phyloP scores from a whole-genome alignment of 2,329 filamentous ascomycete genomes.

The Teratosphaeria zuluensis region DNA sequence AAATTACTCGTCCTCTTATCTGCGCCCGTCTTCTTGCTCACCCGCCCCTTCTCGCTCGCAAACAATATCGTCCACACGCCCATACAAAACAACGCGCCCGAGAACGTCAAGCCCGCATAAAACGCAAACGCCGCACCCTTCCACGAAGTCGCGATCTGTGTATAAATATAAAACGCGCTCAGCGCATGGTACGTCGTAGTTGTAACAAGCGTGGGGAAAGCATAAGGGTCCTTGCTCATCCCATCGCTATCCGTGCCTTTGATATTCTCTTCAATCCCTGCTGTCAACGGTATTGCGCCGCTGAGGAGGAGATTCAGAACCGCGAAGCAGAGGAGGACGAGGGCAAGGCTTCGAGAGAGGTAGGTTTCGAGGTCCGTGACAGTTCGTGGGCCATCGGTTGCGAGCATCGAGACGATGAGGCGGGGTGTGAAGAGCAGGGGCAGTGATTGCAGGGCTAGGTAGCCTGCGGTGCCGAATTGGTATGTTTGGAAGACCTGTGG shows the following conservation, averaged over 20 bases:
- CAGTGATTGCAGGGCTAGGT: constrained; percentile 36
- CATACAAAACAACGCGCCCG: constrained; percentile 47
- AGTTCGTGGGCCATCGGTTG: constrained; percentile 43
- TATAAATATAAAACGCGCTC: constrained; percentile 58
- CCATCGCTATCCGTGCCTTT: not conserved
- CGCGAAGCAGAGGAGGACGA: constrained; percentile 56
- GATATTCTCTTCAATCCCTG: not conserved
- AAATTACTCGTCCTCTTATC: constrained; percentile 59
- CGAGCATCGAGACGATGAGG: constrained; percentile 50
- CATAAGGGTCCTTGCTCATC: constrained; percentile 27
- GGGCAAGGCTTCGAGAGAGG: constrained; percentile 61
- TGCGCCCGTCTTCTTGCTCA: constrained; percentile 54
- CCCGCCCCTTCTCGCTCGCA: constrained; percentile 43
- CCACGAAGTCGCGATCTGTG: constrained; percentile 45
- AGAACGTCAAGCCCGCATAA: constrained; percentile 50
- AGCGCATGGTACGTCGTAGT: constrained; percentile 57
- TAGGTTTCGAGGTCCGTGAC: constrained; percentile 58
- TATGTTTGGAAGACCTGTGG: constrained; percentile 27
- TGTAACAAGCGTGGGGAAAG: constrained; percentile 55
- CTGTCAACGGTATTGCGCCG: constrained; percentile 50
- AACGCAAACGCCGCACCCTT: constrained; percentile 32
- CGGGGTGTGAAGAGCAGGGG: constrained; percentile 51
- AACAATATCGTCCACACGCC: constrained; percentile 58
- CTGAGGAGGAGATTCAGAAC: constrained; percentile 58
- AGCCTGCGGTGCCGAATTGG: constrained; percentile 34